Percentiles rank a stretch among this genome's conserved stretches.
Evolutionary conservation across 1,284 basidiomycete species (phyloP).

Genomic region (Ceratobasidium sp.): DNA sequence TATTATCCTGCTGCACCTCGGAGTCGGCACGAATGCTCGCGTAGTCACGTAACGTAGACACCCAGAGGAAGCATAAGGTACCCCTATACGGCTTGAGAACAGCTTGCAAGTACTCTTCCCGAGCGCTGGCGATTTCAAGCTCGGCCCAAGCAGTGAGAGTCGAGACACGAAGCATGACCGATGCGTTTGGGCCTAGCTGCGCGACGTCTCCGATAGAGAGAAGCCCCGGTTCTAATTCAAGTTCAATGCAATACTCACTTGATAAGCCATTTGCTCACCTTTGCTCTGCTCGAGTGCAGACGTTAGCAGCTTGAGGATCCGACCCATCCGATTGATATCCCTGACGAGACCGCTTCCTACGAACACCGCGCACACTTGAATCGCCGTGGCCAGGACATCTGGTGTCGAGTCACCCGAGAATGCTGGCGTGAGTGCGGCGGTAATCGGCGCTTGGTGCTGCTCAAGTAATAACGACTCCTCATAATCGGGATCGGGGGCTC

Average conservation of each 20-base stretch:
- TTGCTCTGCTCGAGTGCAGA: constrained; percentile 91
- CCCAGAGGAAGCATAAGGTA: constrained; percentile 87
- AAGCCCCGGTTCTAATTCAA: constrained; percentile 77
- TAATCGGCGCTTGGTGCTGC: constrained; percentile 98
- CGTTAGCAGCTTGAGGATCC: constrained; percentile 91
- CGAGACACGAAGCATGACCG: constrained; percentile 94
- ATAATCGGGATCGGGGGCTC: constrained; percentile 92
- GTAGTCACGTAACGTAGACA: constrained; percentile 90
- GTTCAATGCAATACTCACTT: not conserved
- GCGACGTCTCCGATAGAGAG: constrained; percentile 88
- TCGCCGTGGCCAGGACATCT: constrained; percentile 92
- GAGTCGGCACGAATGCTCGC: constrained; percentile 91
- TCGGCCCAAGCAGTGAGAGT: constrained; percentile 97
- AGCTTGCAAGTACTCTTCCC: constrained; percentile 82
- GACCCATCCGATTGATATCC: constrained; percentile 90
- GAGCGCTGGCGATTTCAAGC: constrained; percentile 82
- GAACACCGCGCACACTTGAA: constrained; percentile 95
- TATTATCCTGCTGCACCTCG: constrained; percentile 80
- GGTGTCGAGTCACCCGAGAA: constrained; percentile 96
- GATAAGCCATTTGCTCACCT: constrained; percentile 62
- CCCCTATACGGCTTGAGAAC: constrained; percentile 87
- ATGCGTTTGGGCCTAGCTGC: constrained; percentile 92
- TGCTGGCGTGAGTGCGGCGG: constrained; percentile 97
- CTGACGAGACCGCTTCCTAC: constrained; percentile 96
- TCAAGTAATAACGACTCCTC: constrained; percentile 92